Evolutionary conservation across 2,329 filamentous ascomycete species (phyloP).

Genomic region (Albophoma yamanashiensis): DNA sequence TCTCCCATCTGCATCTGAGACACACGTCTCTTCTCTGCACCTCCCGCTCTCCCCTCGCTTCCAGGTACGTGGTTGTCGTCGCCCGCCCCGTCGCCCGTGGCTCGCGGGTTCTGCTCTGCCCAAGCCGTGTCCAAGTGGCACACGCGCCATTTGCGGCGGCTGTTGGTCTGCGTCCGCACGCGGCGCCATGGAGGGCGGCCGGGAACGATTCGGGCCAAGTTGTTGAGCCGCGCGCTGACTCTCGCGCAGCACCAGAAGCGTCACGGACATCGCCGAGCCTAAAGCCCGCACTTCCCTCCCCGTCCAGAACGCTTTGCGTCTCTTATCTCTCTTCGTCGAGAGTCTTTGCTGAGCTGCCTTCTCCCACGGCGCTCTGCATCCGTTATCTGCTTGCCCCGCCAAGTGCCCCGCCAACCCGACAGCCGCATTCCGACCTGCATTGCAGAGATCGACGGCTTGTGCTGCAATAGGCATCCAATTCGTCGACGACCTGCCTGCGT

Average conservation of each 20-base stretch:
- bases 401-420: not conserved
- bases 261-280: not conserved
- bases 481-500: not conserved
- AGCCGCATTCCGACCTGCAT: constrained; percentile 4
- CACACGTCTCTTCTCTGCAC: not conserved
- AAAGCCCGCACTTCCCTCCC: not conserved
- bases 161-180: not conserved
- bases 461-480: not conserved
- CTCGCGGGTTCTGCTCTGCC: not conserved
- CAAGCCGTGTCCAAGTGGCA: too few species aligned
- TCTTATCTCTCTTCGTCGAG: not conserved
- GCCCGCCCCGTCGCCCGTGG: not conserved
- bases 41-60: not conserved
- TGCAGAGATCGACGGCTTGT: not conserved
- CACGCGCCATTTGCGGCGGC: not conserved
- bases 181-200: not conserved
- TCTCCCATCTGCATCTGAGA: not conserved
- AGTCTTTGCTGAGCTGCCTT: not conserved
- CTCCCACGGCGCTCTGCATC: not conserved
- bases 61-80: not conserved
- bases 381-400: not conserved
- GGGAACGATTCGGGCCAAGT: not conserved
- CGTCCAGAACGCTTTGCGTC: not conserved
- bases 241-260: not conserved
- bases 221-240: not conserved